Evolutionary conservation across 2,329 filamentous ascomycete genomes (phyloP).

Genomic region (Neoarthrinium moseri): DNA sequence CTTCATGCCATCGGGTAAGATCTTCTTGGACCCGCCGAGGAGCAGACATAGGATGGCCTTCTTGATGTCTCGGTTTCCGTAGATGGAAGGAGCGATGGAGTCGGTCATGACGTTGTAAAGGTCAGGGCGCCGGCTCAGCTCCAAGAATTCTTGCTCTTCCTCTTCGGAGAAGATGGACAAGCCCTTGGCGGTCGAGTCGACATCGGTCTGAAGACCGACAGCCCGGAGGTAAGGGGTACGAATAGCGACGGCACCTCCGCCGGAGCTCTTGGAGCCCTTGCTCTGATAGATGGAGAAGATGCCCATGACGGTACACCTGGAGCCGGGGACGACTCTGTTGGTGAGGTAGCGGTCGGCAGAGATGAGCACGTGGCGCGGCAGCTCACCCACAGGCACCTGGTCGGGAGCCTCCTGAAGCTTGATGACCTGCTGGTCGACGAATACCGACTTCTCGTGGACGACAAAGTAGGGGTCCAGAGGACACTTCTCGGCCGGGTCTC

Average conservation of each 20-base stretch:
- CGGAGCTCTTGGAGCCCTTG: constrained; percentile 78
- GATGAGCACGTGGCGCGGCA: constrained; percentile 91
- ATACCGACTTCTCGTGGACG: constrained; percentile 87
- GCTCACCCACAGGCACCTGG: constrained; percentile 93
- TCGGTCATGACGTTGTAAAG: constrained; percentile 88
- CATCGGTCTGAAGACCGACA: constrained; percentile 86
- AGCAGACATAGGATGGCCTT: constrained; percentile 94
- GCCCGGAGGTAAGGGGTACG: constrained; percentile 92
- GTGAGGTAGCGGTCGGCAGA: constrained; percentile 96
- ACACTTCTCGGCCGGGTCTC: constrained; percentile 72
- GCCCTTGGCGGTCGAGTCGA: constrained; percentile 86
- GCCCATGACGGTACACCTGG: constrained; percentile 91
- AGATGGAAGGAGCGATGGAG: constrained; percentile 96
- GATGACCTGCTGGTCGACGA: constrained; percentile 97
- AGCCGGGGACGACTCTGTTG: constrained; percentile 92
- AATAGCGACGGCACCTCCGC: constrained; percentile 84
- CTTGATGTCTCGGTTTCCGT: constrained; percentile 94
- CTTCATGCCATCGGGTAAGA: constrained; percentile 95
- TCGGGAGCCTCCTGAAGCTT: constrained; percentile 98
- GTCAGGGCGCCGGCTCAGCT: constrained; percentile 86
- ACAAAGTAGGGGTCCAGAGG: constrained; percentile 96
- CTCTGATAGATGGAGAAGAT: constrained; percentile 98
- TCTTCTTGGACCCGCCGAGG: constrained; percentile 95
- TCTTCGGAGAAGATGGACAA: constrained; percentile 85
- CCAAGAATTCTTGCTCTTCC: constrained; percentile 93